These are phyloP conservation scores for Aspergillus novofumigatus DNA, from an alignment of 2,329 filamentous ascomycete genomes.

Conservation along the genomic window DNA sequence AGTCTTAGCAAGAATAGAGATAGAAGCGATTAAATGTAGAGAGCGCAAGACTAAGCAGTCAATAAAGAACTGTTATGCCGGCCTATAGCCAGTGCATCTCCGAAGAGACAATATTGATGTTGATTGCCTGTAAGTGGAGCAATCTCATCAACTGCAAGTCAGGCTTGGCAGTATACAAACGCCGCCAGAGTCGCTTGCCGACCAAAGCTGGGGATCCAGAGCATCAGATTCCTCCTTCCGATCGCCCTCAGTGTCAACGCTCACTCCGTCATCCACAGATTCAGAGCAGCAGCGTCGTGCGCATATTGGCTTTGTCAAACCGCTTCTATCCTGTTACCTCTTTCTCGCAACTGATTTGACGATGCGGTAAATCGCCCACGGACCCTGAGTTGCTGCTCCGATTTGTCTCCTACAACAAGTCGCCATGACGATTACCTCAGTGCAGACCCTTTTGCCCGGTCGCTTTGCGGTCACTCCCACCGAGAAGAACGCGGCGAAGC, in stretches of 20 bases:
- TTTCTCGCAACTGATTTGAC: conserved; percentile 9
- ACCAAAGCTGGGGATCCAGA: conserved; percentile 11
- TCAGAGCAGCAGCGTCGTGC: neutral
- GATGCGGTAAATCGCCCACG: conserved; percentile 17
- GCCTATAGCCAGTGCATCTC: neutral
- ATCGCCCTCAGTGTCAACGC: conserved; percentile 1
- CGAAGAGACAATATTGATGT: neutral
- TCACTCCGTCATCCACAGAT: neutral
- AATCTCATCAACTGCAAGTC: neutral
- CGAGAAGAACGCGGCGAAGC: conserved; percentile 50
- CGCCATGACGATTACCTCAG: conserved; percentile 44
- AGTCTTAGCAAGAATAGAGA: neutral
- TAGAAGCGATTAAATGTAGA: no score
- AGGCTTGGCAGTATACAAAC: conserved; percentile 18
- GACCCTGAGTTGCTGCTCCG: conserved; percentile 14
- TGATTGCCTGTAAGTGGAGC: conserved; percentile 8
- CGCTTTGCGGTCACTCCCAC: conserved; percentile 39
- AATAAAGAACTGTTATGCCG: no score
- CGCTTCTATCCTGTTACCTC: neutral
- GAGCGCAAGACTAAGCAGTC: neutral
- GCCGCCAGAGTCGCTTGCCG: conserved; percentile 8
- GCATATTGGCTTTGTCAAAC: neutral
- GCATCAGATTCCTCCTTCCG: conserved; percentile 4
- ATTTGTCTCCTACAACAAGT: conserved; percentile 11
- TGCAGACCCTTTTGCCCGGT: conserved; percentile 33